Base-by-base conservation (phyloP, 83 land plant species). In the Isoetes engelmannii region DNA sequence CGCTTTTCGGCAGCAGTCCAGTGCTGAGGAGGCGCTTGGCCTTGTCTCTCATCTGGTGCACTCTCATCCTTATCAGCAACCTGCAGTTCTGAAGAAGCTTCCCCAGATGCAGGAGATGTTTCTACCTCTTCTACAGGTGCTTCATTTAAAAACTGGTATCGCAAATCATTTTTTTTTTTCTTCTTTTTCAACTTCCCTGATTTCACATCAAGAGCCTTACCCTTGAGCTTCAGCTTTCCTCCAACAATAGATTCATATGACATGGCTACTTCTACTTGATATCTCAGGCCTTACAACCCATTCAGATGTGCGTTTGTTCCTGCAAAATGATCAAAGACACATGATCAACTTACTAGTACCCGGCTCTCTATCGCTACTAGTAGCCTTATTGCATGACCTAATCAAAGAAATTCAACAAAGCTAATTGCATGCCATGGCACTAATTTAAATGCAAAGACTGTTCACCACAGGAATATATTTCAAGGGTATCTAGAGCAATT, bases 221-320 rank as follows among this genome's bases (percentile, higher is more conserved):
- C 95, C 73, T 89, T 89, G 64, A 89, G 78, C 79, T 86, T 87
- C 72, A 89, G 81, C 78, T 89, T 89, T 13, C 95, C 95, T 7
- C 81, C 85, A 66, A 85, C 79, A 56, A 89, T 84, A 79, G 81
- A 79, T 37, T 79, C 81, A 74, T 83, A 89, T 13, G 80, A 73
- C 81, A 73, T 73, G 12, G 69, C 28, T 15, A 48, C n/a, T 28
- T 28, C 37, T 28, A 28, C 37, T 28, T 28, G 37, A 2, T 28
- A 28, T 0, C 37, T 28, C 37, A 28, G 37, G 2, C 2, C 37
- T 28, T 28, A 28, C 37, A 28, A 28, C 0, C 37, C 37, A 28
- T 28, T 28, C 37, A 28, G 37, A 28, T 28, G 0, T 28, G 37
- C 1, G 37, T 28, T 28, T 28, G 37, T 2, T 28, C 37, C 37